These are phyloP conservation scores for Pichia sp. DNA, from an alignment of 1,139 yeast genomes.

Conservation along the genomic window DNA sequence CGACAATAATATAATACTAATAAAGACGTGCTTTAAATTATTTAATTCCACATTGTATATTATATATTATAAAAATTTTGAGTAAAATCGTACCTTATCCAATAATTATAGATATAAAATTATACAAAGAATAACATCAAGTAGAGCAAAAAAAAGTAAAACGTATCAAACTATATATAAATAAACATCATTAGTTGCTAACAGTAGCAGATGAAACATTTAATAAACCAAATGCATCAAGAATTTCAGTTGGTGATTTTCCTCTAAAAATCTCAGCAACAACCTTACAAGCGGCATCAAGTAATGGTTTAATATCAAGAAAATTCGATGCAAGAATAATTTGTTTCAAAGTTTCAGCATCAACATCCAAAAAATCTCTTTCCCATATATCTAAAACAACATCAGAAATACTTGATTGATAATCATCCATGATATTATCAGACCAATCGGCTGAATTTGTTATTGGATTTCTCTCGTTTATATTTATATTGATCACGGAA, in stretches of 20 bases:
- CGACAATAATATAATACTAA: too few species aligned
- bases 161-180: too few species aligned
- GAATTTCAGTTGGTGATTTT: conserved; percentile 87
- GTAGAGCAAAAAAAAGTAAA: too few species aligned
- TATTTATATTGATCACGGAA: not conserved
- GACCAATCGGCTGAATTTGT: conserved; percentile 32
- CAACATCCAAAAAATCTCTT: conserved; percentile 84
- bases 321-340: conserved; percentile 92
- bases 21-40: too few species aligned
- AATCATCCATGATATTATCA: conserved; percentile 34
- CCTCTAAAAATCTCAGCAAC: conserved; percentile 96
- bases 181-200: too few species aligned
- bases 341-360: conserved; percentile 92
- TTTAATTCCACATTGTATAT: too few species aligned
- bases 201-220: not conserved
- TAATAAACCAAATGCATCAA: conserved; percentile 76
- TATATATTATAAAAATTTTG: too few species aligned
- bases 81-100: too few species aligned
- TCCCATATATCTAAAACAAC: conserved; percentile 90
- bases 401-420: conserved; percentile 43
- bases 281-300: conserved; percentile 92
- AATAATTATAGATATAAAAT: too few species aligned
- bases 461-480: not conserved
- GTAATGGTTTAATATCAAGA: conserved; percentile 79
- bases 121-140: too few species aligned